Percentiles rank a stretch among this genome's conserved stretches.
phyloP scores from a whole-genome alignment of 1,284 basidiomycete genomes.

The Ustilago sp. region DNA sequence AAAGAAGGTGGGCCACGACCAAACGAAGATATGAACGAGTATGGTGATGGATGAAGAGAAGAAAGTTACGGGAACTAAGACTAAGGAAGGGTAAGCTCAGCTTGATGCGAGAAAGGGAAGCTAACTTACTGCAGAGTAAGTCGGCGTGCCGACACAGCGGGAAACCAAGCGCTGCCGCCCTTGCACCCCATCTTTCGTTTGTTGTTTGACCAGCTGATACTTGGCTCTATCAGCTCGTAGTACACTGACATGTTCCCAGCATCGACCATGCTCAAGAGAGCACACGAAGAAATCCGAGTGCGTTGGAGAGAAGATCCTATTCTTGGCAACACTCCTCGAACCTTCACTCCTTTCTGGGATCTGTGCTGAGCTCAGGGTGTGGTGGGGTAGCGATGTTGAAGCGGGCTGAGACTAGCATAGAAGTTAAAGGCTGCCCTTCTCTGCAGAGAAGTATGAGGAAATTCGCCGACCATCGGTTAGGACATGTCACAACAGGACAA shows the following conservation, averaged over 20 bases:
- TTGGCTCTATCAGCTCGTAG: too few species aligned
- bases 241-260: too few species aligned
- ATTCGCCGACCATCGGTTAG: constrained; percentile 10
- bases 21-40: constrained; percentile 10
- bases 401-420: constrained; percentile 4
- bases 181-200: background rate
- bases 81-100: background rate
- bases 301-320: background rate
- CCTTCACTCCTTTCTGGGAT: background rate
- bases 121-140: background rate
- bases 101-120: background rate
- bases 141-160: background rate
- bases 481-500: constrained; percentile 21
- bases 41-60: constrained; percentile 17
- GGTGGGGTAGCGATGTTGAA: background rate
- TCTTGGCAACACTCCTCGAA: background rate
- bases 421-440: background rate
- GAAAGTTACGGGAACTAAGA: background rate
- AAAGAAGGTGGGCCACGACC: constrained; percentile 11
- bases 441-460: constrained; percentile 1
- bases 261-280: background rate
- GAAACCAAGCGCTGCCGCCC: background rate
- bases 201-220: background rate
- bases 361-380: too few species aligned
- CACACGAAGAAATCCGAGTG: background rate